phyloP scores from a whole-genome alignment of 176 grass and related monocot species.

The Lolium multiflorum region DNA sequence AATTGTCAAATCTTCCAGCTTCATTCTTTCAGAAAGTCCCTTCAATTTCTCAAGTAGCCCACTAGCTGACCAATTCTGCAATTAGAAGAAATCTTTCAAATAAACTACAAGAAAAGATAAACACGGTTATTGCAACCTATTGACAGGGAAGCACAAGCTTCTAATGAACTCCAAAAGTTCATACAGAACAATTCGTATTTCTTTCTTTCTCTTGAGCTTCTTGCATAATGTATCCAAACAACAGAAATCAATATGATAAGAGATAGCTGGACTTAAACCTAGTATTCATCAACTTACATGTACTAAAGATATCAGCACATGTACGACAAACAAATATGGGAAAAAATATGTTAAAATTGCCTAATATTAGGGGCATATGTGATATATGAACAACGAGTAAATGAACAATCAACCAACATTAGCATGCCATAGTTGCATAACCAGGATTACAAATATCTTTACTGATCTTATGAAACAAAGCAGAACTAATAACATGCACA shows the following conservation, averaged over 20 bases:
- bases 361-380: neutral
- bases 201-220: too few species aligned
- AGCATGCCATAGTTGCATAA: slow-evolving; percentile 10
- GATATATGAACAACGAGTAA: neutral
- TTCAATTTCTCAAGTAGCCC: slow-evolving; percentile 87
- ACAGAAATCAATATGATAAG: too few species aligned
- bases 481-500: slow-evolving; percentile 34
- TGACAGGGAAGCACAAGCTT: neutral
- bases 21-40: slow-evolving; percentile 77
- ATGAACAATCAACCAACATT: neutral
- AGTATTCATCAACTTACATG: too few species aligned
- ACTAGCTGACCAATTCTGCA: slow-evolving; percentile 91
- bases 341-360: neutral
- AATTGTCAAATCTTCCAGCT: slow-evolving; percentile 91
- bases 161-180: too few species aligned
- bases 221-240: too few species aligned
- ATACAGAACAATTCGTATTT: too few species aligned
- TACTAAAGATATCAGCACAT: too few species aligned
- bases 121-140: neutral
- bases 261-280: too few species aligned
- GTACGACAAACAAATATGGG: neutral
- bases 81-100: slow-evolving; percentile 35
- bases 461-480: slow-evolving; percentile 4
- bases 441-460: neutral
- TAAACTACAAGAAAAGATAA: slow-evolving; percentile 22